Evolutionary conservation across 2,329 filamentous ascomycete genomes (phyloP).

Genomic region (Cladophialophora psammophila): DNA sequence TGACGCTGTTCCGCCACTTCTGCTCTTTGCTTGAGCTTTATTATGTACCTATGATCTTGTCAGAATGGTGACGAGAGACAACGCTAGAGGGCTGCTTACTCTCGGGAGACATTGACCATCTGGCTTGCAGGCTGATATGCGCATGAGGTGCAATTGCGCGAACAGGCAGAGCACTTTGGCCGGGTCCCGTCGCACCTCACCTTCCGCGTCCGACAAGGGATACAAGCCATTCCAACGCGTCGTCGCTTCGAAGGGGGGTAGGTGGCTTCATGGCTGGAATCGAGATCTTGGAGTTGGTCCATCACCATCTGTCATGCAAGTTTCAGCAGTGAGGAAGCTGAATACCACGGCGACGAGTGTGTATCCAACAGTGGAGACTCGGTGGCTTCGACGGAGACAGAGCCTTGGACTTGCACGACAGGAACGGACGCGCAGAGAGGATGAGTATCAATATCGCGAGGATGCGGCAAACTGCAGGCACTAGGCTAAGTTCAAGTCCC

Average conservation of each 20-base stretch:
- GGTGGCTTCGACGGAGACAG: background rate
- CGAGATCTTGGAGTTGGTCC: conserved; percentile 5
- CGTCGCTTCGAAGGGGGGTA: conserved; percentile 1
- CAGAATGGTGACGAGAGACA: background rate
- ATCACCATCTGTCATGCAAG: background rate
- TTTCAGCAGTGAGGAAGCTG: background rate
- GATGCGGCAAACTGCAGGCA: background rate
- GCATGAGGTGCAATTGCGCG: background rate
- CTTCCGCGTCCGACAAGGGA: background rate
- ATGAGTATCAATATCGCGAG: background rate
- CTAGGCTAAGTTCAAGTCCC: background rate
- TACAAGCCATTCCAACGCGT: conserved; percentile 3
- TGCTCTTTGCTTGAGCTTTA: conserved; percentile 3
- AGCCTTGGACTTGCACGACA: background rate
- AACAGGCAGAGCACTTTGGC: conserved; percentile 1
- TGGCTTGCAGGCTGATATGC: conserved; percentile 2
- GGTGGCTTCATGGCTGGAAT: background rate
- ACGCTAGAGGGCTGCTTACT: background rate
- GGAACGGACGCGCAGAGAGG: background rate
- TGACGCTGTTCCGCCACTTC: background rate
- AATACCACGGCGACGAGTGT: background rate
- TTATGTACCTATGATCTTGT: background rate
- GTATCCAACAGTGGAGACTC: background rate
- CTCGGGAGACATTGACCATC: conserved; percentile 4
- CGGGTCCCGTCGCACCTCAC: background rate